Base-by-base conservation (phyloP, 495 filamentous ascomycete species). In the Neurospora terricola region DNA sequence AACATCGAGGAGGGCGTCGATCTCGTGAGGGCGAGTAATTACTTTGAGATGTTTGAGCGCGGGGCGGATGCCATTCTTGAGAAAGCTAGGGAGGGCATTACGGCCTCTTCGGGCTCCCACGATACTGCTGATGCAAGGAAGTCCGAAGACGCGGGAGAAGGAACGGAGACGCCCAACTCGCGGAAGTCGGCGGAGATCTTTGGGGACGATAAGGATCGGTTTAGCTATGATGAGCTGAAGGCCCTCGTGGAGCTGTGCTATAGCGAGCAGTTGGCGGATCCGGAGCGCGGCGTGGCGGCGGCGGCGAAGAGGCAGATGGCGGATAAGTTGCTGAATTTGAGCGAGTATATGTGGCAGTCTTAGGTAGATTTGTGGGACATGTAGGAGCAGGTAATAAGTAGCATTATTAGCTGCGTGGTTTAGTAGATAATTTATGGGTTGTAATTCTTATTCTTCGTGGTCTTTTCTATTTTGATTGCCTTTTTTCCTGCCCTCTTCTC, bases 211-310 rank as follows among this genome's bases (percentile, higher is more conserved):
- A 80, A 82, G 38, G 81, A 85, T 45, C 81, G 79, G 70, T 97
- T 95, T 72, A 90, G 84, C 21, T 92, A 94, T 72, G 94, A 96
- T 68, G 93, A 97, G 80, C 83, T 98, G 74, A 95, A 93, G 82
- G 87, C 88, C 10, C 83, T 98, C 42, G 82, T 98, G 37, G 92
- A 97, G 80, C 82, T 99, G 69, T 95, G 91, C 78, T 98, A 93
- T 81, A 93, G 91, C 69, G 94, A 97, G 80, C 87, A 89, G 74
- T 80, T 94, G 73, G 87, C 88, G 11, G 90, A 89, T 74, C 87
- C 90, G 66, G 89, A 91, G 77, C 85, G 93, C 70, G 93, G 94
- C 69, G 88, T 92, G 30, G 90, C 88, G 18, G 87, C 92, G 75
- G 85, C 88, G 66, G 92, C 92, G 45, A 91, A 89, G 86, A 87